These are phyloP conservation scores for Sugiyamaella marilandica DNA, from an alignment of 805 yeast genomes.

Conservation along the genomic window DNA sequence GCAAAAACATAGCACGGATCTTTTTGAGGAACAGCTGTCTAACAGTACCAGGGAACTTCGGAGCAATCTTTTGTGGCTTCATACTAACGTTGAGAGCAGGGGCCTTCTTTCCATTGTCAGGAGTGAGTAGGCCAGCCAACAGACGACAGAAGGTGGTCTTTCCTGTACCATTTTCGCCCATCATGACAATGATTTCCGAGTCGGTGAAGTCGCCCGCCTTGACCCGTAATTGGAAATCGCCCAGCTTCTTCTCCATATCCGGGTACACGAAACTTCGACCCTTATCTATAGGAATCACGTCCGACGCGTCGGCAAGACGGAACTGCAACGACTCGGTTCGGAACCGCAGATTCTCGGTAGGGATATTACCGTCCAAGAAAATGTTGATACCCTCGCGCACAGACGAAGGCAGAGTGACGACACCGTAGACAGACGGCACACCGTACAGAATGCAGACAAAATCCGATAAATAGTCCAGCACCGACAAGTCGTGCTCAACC, in stretches of 20 bases:
- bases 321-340: slow-evolving; percentile 94
- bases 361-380: slow-evolving; percentile 96
- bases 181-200: slow-evolving; percentile 96
- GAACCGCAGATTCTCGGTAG: slow-evolving; percentile 93
- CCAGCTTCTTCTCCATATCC: slow-evolving; percentile 83
- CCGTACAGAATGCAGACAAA: slow-evolving; percentile 96
- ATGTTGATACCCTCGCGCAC: slow-evolving; percentile 99
- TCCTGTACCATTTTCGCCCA: slow-evolving; percentile 99
- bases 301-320: slow-evolving; percentile 86
- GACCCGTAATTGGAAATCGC: slow-evolving; percentile 83
- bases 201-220: slow-evolving; percentile 89
- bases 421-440: slow-evolving; percentile 98
- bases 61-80: slow-evolving; percentile 99
- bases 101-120: slow-evolving; percentile 74
- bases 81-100: slow-evolving; percentile 90
- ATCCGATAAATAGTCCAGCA: slow-evolving; percentile 93
- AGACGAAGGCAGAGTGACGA: slow-evolving; percentile 91
- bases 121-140: slow-evolving; percentile 86
- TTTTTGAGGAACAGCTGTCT: slow-evolving; percentile 96
- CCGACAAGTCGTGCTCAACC: slow-evolving; percentile 98
- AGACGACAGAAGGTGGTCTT: slow-evolving; percentile 95
- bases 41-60: slow-evolving; percentile 97
- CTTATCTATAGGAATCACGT: slow-evolving; percentile 68
- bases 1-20: slow-evolving; percentile 88
- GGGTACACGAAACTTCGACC: slow-evolving; percentile 76